Evolutionary conservation across 1,284 basidiomycete species (phyloP).

Genomic region (Irpex sp.): DNA sequence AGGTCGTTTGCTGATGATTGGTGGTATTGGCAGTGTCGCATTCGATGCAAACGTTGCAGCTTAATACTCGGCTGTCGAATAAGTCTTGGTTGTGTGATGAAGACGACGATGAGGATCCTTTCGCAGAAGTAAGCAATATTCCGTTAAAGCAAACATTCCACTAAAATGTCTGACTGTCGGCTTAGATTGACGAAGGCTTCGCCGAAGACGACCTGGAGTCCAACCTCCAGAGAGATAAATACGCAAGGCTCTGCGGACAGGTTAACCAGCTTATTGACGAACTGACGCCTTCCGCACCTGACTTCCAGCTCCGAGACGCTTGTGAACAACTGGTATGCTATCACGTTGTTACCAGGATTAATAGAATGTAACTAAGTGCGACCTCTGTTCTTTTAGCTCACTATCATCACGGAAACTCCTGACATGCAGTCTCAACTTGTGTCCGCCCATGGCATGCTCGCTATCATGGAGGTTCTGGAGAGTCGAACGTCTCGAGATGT

Average conservation of each 20-base stretch:
- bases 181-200: conserved; percentile 85
- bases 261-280: conserved; percentile 86
- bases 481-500: conserved; percentile 79
- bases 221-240: conserved; percentile 85
- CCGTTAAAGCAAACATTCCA: background rate
- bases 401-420: conserved; percentile 75
- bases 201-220: conserved; percentile 84
- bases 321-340: conserved; percentile 80
- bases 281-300: conserved; percentile 73
- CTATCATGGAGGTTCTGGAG: conserved; percentile 90
- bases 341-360: background rate
- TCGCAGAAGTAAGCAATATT: conserved; percentile 66
- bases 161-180: conserved; percentile 3
- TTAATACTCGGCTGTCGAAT: conserved; percentile 81
- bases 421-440: conserved; percentile 89
- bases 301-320: conserved; percentile 74
- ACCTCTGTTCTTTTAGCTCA: conserved; percentile 44
- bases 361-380: background rate
- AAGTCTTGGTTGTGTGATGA: conserved; percentile 84
- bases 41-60: conserved; percentile 64
- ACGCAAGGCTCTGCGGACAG: conserved; percentile 76
- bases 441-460: conserved; percentile 89
- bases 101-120: conserved; percentile 89
- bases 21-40: conserved; percentile 40
- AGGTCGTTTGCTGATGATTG: conserved; percentile 2